Conservation (phyloP, 2,329 filamentous ascomycete genomes). For the Fusarium nelsonii region DNA sequence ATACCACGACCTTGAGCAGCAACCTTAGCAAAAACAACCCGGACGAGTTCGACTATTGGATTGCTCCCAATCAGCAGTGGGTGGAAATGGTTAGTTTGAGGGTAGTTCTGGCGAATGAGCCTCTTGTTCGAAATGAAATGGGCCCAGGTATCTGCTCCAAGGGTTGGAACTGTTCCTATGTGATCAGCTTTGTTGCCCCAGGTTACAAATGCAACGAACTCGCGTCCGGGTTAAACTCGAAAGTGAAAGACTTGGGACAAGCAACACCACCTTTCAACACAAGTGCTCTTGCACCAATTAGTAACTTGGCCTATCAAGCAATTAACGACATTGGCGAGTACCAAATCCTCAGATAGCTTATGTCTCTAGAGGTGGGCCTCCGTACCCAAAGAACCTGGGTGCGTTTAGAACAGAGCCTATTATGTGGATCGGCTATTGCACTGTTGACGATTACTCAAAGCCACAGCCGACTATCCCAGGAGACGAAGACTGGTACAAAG, state of each 20-base stretch:
- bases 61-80: background rate
- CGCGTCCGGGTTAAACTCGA: background rate
- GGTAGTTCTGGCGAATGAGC: background rate
- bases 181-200: background rate
- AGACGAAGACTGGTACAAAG: accelerated
- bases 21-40: too few species aligned
- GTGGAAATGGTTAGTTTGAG: background rate
- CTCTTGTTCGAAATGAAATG: background rate
- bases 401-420: constrained; percentile 27
- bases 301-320: background rate
- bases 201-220: constrained; percentile 23
- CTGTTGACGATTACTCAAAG: background rate
- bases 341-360: accelerated
- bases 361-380: accelerated
- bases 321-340: background rate
- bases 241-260: background rate
- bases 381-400: background rate
- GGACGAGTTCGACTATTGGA: background rate
- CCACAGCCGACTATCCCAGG: accelerated
- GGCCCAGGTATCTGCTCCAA: background rate
- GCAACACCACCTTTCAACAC: constrained; percentile 2
- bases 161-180: constrained; percentile 12
- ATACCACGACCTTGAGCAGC: background rate
- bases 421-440: constrained; percentile 30
- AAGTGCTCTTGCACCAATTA: background rate